phyloP scores from a whole-genome alignment of 805 yeast genomes.

The Cyberlindnera saturnus region DNA sequence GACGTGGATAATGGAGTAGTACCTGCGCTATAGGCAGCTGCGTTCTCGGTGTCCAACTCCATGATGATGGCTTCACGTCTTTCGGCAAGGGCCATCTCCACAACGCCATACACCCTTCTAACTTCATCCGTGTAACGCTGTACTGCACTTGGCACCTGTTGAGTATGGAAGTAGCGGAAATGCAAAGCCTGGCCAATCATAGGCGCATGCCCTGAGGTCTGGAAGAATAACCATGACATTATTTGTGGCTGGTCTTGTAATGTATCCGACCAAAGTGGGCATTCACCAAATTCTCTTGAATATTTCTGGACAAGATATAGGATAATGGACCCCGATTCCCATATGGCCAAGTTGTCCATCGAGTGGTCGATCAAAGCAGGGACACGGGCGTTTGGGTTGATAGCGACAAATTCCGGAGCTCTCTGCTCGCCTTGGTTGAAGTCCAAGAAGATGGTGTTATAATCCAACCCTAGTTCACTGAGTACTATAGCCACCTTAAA shows the following conservation, averaged over 20 bases:
- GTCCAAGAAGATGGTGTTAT: slow-evolving; percentile 78
- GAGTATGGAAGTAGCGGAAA: slow-evolving; percentile 84
- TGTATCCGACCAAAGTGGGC: slow-evolving; percentile 75
- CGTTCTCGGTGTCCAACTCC: slow-evolving; percentile 85
- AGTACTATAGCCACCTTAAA: slow-evolving; percentile 90
- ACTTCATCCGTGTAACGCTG: slow-evolving; percentile 91
- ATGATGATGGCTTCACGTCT: slow-evolving; percentile 82
- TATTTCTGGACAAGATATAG: slow-evolving; percentile 71
- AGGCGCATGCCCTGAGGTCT: slow-evolving; percentile 97
- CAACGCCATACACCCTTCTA: slow-evolving; percentile 85
- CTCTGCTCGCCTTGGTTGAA: slow-evolving; percentile 87
- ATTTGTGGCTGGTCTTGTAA: slow-evolving; percentile 74
- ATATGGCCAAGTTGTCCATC: slow-evolving; percentile 70
- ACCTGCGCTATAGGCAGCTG: slow-evolving; percentile 82
- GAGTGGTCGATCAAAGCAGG: slow-evolving; percentile 91
- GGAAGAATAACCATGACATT: slow-evolving; percentile 86
- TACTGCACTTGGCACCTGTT: slow-evolving; percentile 80
- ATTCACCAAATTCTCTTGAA: slow-evolving; percentile 57
- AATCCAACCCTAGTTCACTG: slow-evolving; percentile 73
- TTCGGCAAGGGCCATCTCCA: slow-evolving; percentile 93
- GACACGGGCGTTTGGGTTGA: slow-evolving; percentile 93
- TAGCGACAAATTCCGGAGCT: slow-evolving; percentile 88
- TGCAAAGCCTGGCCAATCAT: slow-evolving; percentile 97
- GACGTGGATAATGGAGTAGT: slow-evolving; percentile 82
- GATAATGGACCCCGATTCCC: slow-evolving; percentile 95